Evolutionary conservation across 148 eudicot species (phyloP), one percentile per base, ranked within the genome.

Genomic region (Pharnaceum exiguum): DNA sequence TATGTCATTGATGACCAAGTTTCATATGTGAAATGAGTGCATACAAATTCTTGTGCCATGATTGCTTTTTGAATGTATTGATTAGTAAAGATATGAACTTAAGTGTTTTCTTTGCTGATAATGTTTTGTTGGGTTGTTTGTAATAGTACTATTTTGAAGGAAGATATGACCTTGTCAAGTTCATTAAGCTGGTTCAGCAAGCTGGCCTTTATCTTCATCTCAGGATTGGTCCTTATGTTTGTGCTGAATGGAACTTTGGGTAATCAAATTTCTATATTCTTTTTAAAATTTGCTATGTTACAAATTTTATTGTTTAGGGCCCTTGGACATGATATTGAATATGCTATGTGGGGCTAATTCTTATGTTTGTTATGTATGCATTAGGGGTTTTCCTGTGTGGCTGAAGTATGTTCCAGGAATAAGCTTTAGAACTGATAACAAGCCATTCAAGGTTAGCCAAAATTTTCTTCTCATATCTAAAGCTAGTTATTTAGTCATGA

Each of bases 181-280:
- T 89, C 68, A 77, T 89, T 67, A 85, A 83, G 82, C 71, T 79
- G 65, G 78, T 75, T 70, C 71, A 85, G 54, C 70, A 81, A 75
- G 89, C 94, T 63, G 96, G 96, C 32, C 81, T 89, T 4, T 80
- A 80, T 79, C 90, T 74, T 74, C 83, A 85, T 77, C 86, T 89
- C 58, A 82, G 96, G 75, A 70, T 89, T 77, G 96, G 94, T 15
- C 96, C 96, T 36, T 89, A 89, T 83, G 87, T 79, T 71, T 89
- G 94, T 81, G 96, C 94, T 58, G 96, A 89, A 69, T 89, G 96
- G 96, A 89, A 89, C 58, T 89, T 89, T 75, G 96, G 96, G 96
- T 89, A 80, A 79, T 74, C 58, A n/a, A n/a, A n/a, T n/a, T n/a
- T n/a, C n/a, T n/a, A n/a, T n/a, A n/a, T n/a, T n/a, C n/a, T n/a